Base-by-base conservation (phyloP, 2,329 filamentous ascomycete species). In the Alternaria sp. region DNA sequence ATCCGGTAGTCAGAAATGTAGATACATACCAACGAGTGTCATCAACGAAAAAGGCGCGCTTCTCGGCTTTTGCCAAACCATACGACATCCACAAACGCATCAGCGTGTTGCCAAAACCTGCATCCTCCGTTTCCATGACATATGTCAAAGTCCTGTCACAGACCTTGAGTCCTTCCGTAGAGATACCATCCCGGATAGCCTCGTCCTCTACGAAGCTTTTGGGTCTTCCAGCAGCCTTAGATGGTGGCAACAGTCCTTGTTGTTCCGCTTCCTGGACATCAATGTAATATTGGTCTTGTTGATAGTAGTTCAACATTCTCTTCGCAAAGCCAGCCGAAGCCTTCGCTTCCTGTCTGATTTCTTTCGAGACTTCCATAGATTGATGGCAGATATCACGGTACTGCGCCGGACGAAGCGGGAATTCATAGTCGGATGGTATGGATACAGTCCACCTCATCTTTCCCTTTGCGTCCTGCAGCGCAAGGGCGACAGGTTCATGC, bases 71-170 rank as follows among this genome's bases (percentile, higher is more conserved):
- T 2, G 93, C 92, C 54, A 96, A 80, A 4, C 91, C 91, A 74
- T 95, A 96, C 26, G 92, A 89, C 70, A 90, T 90, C 92, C 93
- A 97, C 57, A 96, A 75, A 72, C 89, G 86, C 85, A 96, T 88
- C 60, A 97, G 78, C 1, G 90, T 88, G 65, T 87, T 88, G 6
- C 93, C 93, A 9, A 96, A 82, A 3, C 93, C 93, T 2, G 91
- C 91, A 69, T 94, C 89, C 4, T 85, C 79, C 7, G 88, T 84
- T 73, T 94, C 91, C 70, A 96, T 83, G 2, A 93, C 86, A 74
- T 91, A 95, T 0, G 91, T 96, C 79, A 96, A 81, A 60, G 87
- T 91, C 65, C 79, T 88, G 47, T 88, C 82, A 79, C 93, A 96
- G 16, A 89, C 80, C 9, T 86, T 73, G 65, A 74, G 81, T n/a